Base-by-base conservation (phyloP, 768 basidiomycete species). In the Hericium coralloides region DNA sequence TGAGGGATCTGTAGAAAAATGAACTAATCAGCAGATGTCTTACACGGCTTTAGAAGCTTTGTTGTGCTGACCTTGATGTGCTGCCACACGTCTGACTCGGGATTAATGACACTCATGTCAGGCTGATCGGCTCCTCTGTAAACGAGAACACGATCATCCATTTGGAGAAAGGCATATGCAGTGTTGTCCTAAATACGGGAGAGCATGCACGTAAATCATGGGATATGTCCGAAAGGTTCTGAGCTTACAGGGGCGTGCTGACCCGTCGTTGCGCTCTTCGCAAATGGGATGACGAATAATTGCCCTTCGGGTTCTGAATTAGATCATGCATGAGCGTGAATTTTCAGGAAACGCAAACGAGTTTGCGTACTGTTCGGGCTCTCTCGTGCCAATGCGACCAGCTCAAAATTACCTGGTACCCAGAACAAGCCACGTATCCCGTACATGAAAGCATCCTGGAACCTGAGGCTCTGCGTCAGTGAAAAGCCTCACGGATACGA, bases 81-180 rank as follows among this genome's bases (percentile, higher is more conserved):
- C 64, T 98, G 93, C 95, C 95, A 98, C 17, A 98, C 95, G 65
- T 98, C 95, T 3, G 92, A 92, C 68, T 95, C 94, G 15, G 95
- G 94, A 66, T 98, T 98, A 66, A 98, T 97, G 57, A 99, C 86
- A 66, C 92, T 95, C 86, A 97, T 88, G 67, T 98, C 95, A 5
- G 95, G 95, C 68, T 98, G 95, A 69, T 98, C 95, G 26, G 95
- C 92, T 14, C 95, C 95, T 55, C 95, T 82, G 69, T 98, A 99
- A 15, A 98, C 84, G 0, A 97, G 78, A 2, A 90, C 89, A 43
- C 92, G 83, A 64, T 98, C 95, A 65, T 98, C 94, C 82, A 95
- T 83, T 71, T 95, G 93, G 41, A 98, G 76, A 72, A 95, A 95
- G 1, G 92, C 95, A 66, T 95, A 95, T 62, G 91, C 85, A 8